Evolutionary conservation across 2,329 filamentous ascomycete genomes (phyloP).

Genomic region (Pezicula rhizophila): DNA sequence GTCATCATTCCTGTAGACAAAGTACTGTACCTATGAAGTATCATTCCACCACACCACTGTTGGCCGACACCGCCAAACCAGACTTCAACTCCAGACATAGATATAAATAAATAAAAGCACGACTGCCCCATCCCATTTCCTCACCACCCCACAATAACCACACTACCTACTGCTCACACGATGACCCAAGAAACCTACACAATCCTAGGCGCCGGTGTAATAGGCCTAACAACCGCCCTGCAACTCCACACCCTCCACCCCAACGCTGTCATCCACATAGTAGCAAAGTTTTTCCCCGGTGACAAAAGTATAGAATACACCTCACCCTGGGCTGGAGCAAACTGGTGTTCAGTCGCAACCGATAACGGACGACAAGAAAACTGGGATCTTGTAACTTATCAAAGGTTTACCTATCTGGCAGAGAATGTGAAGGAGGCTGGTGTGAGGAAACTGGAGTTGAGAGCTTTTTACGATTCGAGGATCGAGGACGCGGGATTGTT

Average conservation of each 20-base stretch:
- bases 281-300: constrained; percentile 84
- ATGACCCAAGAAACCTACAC: background rate
- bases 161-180: too few species aligned
- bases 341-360: constrained; percentile 51
- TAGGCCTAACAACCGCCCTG: constrained; percentile 59
- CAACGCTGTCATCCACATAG: constrained; percentile 55
- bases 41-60: too few species aligned
- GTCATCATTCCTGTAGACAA: too few species aligned
- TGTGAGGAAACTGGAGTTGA: constrained; percentile 6
- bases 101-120: too few species aligned
- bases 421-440: constrained; percentile 11
- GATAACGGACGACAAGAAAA: constrained; percentile 53
- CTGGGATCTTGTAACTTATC: constrained; percentile 51
- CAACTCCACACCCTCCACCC: constrained; percentile 47
- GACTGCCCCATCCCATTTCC: too few species aligned
- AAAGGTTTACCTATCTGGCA: constrained; percentile 56
- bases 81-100: too few species aligned
- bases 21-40: too few species aligned
- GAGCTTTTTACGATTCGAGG: constrained; percentile 24
- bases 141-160: too few species aligned
- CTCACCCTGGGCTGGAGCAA: constrained; percentile 82
- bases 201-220: constrained; percentile 47
- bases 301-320: constrained; percentile 87
- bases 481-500: constrained; percentile 8
- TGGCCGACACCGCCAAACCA: too few species aligned